phyloP scores from a whole-genome alignment of 306 rosid genomes.

The Prunus kanzakura region DNA sequence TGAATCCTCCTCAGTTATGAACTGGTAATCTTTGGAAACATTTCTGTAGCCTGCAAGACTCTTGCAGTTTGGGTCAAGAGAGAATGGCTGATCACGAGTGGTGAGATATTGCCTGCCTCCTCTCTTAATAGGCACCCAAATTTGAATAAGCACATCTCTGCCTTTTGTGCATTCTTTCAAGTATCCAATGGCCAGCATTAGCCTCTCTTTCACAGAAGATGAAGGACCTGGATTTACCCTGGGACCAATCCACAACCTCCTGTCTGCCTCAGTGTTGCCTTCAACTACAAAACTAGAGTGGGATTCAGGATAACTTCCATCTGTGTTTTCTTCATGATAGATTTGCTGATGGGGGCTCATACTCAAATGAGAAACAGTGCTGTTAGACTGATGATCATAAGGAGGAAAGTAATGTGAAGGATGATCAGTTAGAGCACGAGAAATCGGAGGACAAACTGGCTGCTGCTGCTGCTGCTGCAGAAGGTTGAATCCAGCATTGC shows the following conservation, averaged over 20 bases:
- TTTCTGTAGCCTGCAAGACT: constrained; percentile 15
- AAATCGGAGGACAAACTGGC: neutral
- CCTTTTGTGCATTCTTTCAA: constrained; percentile 39
- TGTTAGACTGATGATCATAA: neutral
- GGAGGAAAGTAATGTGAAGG: constrained; percentile 19
- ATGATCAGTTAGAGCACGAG: neutral
- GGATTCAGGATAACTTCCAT: neutral
- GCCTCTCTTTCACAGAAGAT: constrained; percentile 47
- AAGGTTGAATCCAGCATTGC: constrained; percentile 9
- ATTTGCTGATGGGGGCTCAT: constrained; percentile 19
- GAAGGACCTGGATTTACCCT: constrained; percentile 24
- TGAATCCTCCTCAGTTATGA: constrained; percentile 12
- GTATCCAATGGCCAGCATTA: constrained; percentile 41
- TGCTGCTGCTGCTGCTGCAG: neutral
- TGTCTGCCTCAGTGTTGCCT: constrained; percentile 13
- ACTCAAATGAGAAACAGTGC: neutral
- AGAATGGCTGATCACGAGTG: constrained; percentile 21
- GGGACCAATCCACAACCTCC: constrained; percentile 53
- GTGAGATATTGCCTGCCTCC: constrained; percentile 17
- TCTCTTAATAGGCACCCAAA: constrained; percentile 48
- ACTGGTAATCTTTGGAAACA: neutral
- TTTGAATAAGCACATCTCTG: constrained; percentile 38
- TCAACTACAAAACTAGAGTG: constrained; percentile 10
- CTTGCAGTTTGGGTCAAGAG: constrained; percentile 7
- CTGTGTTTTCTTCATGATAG: constrained; percentile 7